Evolutionary conservation across 768 basidiomycete genomes (phyloP), one percentile per base, ranked within the genome.

Genomic region (Lactarius trivialis): DNA sequence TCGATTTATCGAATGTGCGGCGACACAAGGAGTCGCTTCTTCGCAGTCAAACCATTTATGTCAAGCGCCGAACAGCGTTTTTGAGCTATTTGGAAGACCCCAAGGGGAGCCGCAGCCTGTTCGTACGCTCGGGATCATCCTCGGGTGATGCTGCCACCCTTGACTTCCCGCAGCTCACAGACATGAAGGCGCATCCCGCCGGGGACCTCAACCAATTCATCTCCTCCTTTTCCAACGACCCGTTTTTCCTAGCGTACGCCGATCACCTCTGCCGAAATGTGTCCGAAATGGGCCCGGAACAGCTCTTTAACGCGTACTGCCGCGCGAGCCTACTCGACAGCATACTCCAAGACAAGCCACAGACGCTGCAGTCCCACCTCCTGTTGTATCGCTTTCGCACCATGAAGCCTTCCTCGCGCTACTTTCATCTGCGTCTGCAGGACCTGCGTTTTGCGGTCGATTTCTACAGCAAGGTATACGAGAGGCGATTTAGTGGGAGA

Each of bases 11-110:
- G 43, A 76, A 83, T 45, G 80, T 86, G 57, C 80, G 84, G 4
- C 80, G 79, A 15, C 89, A 96, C 71, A 83, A 83, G 54, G 81
- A 82, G 51, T 79, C 81, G 7, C 79, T 98, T 26, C 74, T 96
- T 43, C 79, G 78, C 36, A 88, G 81, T 61, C 89, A 93, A 67
- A 96, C 91, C 0, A 78, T 99, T 33, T 93, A 85, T 66, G 96
- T 98, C 63, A 96, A 98, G 72, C 86, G 95, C 19, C 81, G 92
- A 30, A 89, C 93, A 0, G 94, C 93, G 0, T 95, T 94, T 73
- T 78, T 98, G 50, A 91, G 91, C 70, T 99, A 98, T 70, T 88
- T 87, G 5, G 90, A 94, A 67, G 97, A 98, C 72, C 92, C 97
- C 0, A 84, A 91, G 66, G 96, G 96, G 9, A 95, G 93, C 68